Evolutionary conservation across 345 rosid species (phyloP), one percentile per base, ranked within the genome.

Genomic region (Iberis pinnata): DNA sequence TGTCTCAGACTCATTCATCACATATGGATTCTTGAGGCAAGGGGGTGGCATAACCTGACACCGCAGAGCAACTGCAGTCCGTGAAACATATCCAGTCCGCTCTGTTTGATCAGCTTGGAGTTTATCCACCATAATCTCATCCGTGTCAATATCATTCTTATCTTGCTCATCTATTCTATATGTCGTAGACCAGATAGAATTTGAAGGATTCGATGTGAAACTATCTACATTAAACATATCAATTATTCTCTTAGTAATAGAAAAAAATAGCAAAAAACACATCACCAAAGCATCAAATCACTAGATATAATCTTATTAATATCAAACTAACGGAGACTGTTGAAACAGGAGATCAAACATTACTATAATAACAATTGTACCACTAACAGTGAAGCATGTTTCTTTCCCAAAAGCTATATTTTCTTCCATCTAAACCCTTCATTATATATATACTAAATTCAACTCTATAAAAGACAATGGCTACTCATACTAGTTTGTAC

Each of bases 1-100:
- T 43, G 52, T 70, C 19, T 75, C 85, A 2, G 79, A 76, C 68
- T 72, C 65, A 69, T 74, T 76, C 64, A 36, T 49, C 13, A 77
- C 67, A 67, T 83, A 93, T n/a, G 99, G 99, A 64, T 88, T 93
- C 70, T 75, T 79, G 45, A 93, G 66, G 75, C 97, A 88, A 61
- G 97, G 98, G 53, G 97, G 97, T 29, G 95, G 97, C 89, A 78
- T 77, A 67, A 74, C 95, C 35, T 86, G 82, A 32, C 86, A 93
- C 32, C 97, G 76, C 50, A 88, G 77, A 45, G 92, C 82, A 67
- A 93, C 76, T 17, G 95, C 98, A 65, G 94, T 78, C 43, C 77
- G 82, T 29, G 98, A 76, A 24, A 92, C 82, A 69, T 81, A 88
- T 75, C 72, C 81, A 17, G 36, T 16, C 53, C 73, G 80, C 55